phyloP scores from a whole-genome alignment of 805 yeast species.

The Starmerella sp. region DNA sequence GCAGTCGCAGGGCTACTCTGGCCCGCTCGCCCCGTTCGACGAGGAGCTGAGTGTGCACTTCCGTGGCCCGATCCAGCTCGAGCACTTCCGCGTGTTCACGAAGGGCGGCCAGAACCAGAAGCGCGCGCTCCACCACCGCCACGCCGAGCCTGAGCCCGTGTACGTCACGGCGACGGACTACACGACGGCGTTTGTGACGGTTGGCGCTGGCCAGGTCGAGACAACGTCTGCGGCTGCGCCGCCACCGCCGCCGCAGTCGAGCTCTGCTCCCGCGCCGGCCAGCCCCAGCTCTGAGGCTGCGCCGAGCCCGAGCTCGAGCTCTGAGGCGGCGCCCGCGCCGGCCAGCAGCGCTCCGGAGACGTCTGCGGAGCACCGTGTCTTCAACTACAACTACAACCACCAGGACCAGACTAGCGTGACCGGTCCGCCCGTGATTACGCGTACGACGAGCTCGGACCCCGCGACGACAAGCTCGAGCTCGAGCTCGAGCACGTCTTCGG shows the following conservation, averaged over 20 bases:
- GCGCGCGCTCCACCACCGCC: conserved; percentile 36
- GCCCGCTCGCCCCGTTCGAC: conserved; percentile 65
- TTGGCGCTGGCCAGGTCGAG: conserved; percentile 19
- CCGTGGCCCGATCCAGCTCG: conserved; percentile 75
- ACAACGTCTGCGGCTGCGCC: conserved; percentile 16
- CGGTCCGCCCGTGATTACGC: conserved; percentile 23
- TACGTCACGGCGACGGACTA: conserved; percentile 64
- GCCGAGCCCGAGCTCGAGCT: conserved; percentile 4
- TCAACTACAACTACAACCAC: conserved; percentile 23
- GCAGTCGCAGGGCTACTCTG: conserved; percentile 46
- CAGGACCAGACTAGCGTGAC: conserved; percentile 21
- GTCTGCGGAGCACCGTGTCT: conserved; percentile 1
- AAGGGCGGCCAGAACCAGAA: conserved; percentile 42
- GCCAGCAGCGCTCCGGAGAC: conserved; percentile 22
- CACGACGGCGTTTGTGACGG: conserved; percentile 39
- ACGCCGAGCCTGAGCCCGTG: conserved; percentile 43
- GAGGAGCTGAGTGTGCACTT: conserved; percentile 82
- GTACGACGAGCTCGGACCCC: conserved; percentile 19
- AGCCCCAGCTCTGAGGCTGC: conserved; percentile 11
- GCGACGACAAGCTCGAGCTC: conserved; percentile 26
- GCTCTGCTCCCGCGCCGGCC: conserved; percentile 14
- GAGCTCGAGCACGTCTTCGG: not conserved
- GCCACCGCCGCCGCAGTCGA: conserved; percentile 23
- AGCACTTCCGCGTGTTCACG: conserved; percentile 83
- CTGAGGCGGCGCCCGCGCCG: conserved; percentile 16